Conservation (phyloP, 2,329 filamentous ascomycete species). For the Dendryphion nanum region DNA sequence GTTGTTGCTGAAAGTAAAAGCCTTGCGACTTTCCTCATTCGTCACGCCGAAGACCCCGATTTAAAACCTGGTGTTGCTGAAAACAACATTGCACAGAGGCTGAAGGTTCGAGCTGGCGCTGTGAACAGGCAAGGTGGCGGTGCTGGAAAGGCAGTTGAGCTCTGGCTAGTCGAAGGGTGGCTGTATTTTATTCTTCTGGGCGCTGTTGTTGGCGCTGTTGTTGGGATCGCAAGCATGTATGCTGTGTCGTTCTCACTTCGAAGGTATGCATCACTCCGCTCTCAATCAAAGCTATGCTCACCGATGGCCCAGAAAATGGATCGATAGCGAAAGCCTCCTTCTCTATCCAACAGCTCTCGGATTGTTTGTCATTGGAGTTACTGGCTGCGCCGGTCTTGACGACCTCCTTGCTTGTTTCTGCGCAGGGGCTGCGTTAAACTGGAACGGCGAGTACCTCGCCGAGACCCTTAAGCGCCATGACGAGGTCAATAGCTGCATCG, state of each 20-base stretch:
- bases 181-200: slow-evolving; percentile 56
- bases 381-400: slow-evolving; percentile 57
- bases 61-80: slow-evolving; percentile 18
- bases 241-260: slow-evolving; percentile 41
- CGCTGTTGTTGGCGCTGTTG: slow-evolving; percentile 50
- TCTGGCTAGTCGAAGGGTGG: slow-evolving; percentile 59
- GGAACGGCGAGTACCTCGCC: slow-evolving; percentile 56
- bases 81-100: slow-evolving; percentile 42
- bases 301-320: slow-evolving; percentile 2
- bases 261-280: slow-evolving; percentile 26
- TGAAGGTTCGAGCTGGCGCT: slow-evolving; percentile 47
- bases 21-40: slow-evolving; percentile 49
- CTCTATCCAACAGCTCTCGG: slow-evolving; percentile 12
- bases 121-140: slow-evolving; percentile 50
- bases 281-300: background rate
- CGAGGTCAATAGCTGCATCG: slow-evolving; percentile 43
- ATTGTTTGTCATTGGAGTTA: slow-evolving; percentile 57
- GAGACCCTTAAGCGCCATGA: slow-evolving; percentile 44
- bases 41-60: slow-evolving; percentile 39
- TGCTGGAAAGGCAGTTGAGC: slow-evolving; percentile 49
- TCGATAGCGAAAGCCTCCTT: slow-evolving; percentile 2
- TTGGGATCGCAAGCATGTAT: slow-evolving; percentile 48
- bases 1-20: background rate
- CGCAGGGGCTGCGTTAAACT: slow-evolving; percentile 58
- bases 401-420: slow-evolving; percentile 59